Percentiles rank a stretch among this genome's conserved stretches.
These are phyloP conservation scores for Passalora sequoiae DNA, from an alignment of 2,329 filamentous ascomycete genomes.

Conservation along the genomic window DNA sequence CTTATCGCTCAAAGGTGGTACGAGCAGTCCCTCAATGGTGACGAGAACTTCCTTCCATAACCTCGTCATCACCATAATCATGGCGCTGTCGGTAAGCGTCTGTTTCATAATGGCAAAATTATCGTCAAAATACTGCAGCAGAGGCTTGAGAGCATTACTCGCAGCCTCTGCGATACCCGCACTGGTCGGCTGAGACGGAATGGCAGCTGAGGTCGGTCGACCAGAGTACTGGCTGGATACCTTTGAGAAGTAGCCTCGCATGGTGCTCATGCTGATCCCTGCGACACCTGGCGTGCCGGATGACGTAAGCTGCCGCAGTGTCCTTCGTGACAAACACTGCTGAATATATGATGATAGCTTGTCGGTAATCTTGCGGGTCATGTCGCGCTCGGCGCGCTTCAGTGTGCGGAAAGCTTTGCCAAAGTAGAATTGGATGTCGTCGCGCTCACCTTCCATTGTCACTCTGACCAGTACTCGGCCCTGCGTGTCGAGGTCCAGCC, in stretches of 20 bases:
- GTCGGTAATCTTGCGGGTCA: slow-evolving; percentile 96
- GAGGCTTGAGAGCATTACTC: slow-evolving; percentile 71
- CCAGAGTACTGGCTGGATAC: slow-evolving; percentile 36
- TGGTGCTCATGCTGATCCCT: slow-evolving; percentile 54
- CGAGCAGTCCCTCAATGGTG: slow-evolving; percentile 82
- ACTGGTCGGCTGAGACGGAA: slow-evolving; percentile 13
- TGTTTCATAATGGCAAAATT: slow-evolving; percentile 99
- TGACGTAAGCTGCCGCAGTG: slow-evolving; percentile 68
- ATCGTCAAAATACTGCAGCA: slow-evolving; percentile 94
- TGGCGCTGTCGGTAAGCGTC: slow-evolving; percentile 88
- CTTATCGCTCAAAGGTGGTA: slow-evolving; percentile 93
- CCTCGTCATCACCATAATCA: slow-evolving; percentile 96
- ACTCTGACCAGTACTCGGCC: slow-evolving; percentile 82
- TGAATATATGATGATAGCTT: slow-evolving; percentile 97
- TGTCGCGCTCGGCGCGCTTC: slow-evolving; percentile 93
- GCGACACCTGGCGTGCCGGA: slow-evolving; percentile 42
- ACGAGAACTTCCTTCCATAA: slow-evolving; percentile 96
- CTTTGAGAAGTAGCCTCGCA: slow-evolving; percentile 60
- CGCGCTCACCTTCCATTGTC: slow-evolving; percentile 96
- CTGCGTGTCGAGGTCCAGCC: slow-evolving; percentile 95
- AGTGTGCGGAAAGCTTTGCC: slow-evolving; percentile 93
- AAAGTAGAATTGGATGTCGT: slow-evolving; percentile 98
- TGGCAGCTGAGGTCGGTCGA: slow-evolving; percentile 23
- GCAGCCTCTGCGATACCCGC: slow-evolving; percentile 61
- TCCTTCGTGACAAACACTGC: slow-evolving; percentile 75